Percentiles rank a stretch among this genome's conserved stretches.
phyloP scores from a whole-genome alignment of 371 early-diverging fungal species.

The Aphelidium insulamus region DNA sequence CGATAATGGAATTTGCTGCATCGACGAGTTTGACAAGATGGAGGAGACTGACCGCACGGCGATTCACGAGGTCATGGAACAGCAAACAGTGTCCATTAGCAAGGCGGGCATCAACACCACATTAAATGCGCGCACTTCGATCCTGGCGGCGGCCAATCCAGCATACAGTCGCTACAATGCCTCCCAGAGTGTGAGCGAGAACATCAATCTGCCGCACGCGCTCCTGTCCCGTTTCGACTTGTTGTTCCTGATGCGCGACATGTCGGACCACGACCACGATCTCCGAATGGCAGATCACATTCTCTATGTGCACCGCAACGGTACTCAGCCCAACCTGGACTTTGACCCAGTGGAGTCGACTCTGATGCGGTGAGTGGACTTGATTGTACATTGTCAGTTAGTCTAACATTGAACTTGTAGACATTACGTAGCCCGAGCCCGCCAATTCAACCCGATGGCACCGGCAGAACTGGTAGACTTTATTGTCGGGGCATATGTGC shows the following conservation, averaged over 20 bases:
- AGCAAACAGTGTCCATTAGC: constrained; percentile 73
- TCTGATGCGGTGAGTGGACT: constrained; percentile 27
- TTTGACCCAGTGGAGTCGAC: constrained; percentile 35
- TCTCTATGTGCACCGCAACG: constrained; percentile 48
- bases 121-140: constrained; percentile 70
- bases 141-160: constrained; percentile 81
- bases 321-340: constrained; percentile 13
- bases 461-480: constrained; percentile 54
- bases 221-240: constrained; percentile 94
- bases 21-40: constrained; percentile 91
- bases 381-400: constrained; percentile 1
- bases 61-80: constrained; percentile 94
- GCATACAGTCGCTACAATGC: constrained; percentile 66
- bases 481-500: constrained; percentile 70
- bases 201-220: constrained; percentile 90
- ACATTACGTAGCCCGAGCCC: constrained; percentile 67
- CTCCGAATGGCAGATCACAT: constrained; percentile 68
- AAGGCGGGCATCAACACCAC: constrained; percentile 90
- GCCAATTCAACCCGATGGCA: constrained; percentile 44
- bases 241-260: constrained; percentile 70
- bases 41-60: constrained; percentile 68
- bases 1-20: constrained; percentile 81
- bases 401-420: constrained; percentile 11
- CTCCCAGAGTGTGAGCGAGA: constrained; percentile 52
- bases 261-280: constrained; percentile 46